These are phyloP conservation scores for Pseudoscleropodium purum DNA, from an alignment of 225 moss, liverwort and hornwort species.

Conservation along the genomic window DNA sequence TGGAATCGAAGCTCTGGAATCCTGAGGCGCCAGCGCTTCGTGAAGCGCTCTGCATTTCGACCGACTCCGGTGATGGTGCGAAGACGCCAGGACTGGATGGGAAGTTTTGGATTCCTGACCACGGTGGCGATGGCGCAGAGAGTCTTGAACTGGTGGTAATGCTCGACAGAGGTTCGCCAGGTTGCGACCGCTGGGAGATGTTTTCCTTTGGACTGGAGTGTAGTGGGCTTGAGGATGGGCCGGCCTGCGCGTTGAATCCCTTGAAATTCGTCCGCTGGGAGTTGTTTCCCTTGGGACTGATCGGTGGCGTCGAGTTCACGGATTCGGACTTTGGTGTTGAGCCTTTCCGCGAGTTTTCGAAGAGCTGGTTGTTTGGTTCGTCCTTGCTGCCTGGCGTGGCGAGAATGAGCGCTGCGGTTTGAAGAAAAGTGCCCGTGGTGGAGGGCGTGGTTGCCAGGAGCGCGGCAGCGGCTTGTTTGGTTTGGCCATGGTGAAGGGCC, in stretches of 20 bases:
- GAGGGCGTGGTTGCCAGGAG: neutral
- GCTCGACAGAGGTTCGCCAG: neutral
- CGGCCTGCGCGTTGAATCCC: neutral
- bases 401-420: slow-evolving; percentile 2
- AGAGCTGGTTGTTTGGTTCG: neutral
- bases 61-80: neutral
- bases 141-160: neutral
- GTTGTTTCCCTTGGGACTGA: neutral
- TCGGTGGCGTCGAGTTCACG: neutral
- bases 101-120: neutral
- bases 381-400: slow-evolving; percentile 4
- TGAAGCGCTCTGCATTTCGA: neutral
- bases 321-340: neutral
- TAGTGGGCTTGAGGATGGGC: slow-evolving; percentile 1
- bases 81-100: neutral
- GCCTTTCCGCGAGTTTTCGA: neutral
- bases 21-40: neutral
- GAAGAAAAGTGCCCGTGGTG: neutral
- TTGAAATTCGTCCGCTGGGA: neutral
- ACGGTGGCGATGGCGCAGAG: neutral
- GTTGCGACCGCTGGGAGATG: neutral
- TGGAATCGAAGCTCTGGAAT: neutral
- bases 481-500: neutral
- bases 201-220: neutral
- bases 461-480: neutral